Conservation (phyloP, 164 flowering plant genomes). For the Magnolia sinica region DNA sequence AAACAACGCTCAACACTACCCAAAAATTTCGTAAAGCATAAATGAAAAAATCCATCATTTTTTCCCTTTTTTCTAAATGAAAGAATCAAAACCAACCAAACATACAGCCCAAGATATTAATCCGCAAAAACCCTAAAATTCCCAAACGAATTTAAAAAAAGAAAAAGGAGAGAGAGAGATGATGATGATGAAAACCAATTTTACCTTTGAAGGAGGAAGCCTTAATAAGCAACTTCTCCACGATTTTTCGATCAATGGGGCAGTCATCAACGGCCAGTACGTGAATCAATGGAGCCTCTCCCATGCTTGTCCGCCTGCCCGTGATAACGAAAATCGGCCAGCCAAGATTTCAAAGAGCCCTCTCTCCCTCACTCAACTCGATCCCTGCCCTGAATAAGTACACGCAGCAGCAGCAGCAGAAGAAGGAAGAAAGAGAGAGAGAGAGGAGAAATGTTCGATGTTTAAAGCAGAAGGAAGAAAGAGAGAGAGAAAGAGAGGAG, state of each 20-base stretch:
- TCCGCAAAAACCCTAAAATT: too few relatives aligned
- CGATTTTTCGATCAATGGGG: slow-evolving; percentile 23
- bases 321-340: background rate
- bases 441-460: background rate
- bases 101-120: too few relatives aligned
- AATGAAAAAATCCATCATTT: too few relatives aligned
- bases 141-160: too few relatives aligned
- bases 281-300: slow-evolving; percentile 11
- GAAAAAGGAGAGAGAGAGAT: too few relatives aligned
- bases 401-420: too few relatives aligned
- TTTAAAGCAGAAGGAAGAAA: background rate
- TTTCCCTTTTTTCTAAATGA: too few relatives aligned
- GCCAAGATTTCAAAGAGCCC: background rate
- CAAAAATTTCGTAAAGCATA: background rate
- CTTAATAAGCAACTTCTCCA: slow-evolving; percentile 22
- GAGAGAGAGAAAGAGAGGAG: background rate
- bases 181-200: background rate
- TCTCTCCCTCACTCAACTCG: background rate
- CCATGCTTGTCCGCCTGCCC: slow-evolving; percentile 1
- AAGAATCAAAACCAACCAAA: too few relatives aligned
- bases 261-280: slow-evolving; percentile 28
- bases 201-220: slow-evolving; percentile 24
- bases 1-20: background rate
- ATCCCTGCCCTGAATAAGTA: background rate
- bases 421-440: background rate